phyloP scores from a whole-genome alignment of 2,329 filamentous ascomycete genomes.

The Cordyceps sp. region DNA sequence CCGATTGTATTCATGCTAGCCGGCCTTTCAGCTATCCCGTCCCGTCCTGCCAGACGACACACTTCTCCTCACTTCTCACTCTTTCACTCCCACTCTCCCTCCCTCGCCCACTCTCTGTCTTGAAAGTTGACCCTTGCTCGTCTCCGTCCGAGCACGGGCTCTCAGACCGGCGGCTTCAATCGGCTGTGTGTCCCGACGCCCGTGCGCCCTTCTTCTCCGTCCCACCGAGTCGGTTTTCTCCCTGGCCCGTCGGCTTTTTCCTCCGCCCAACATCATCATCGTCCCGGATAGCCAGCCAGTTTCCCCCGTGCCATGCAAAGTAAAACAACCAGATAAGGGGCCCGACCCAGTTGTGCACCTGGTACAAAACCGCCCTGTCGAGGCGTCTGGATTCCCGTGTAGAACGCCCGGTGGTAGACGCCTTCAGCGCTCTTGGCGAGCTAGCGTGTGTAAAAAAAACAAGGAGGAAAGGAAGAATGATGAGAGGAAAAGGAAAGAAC shows the following conservation, averaged over 20 bases:
- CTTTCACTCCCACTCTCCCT: too few relatives aligned
- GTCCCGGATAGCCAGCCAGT: too few relatives aligned
- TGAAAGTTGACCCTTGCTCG: too few relatives aligned
- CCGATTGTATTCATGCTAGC: too few relatives aligned
- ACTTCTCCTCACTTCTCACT: too few relatives aligned
- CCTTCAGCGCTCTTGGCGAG: conserved; percentile 6
- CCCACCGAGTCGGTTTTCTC: not conserved
- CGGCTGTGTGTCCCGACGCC: too few relatives aligned
- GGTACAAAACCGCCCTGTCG: not conserved
- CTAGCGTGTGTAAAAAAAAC: conserved; percentile 1
- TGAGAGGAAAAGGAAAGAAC: conserved; percentile 10
- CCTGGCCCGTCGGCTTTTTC: not conserved
- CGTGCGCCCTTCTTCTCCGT: too few relatives aligned
- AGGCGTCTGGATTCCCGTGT: too few relatives aligned
- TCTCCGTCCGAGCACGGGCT: too few relatives aligned
- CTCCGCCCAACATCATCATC: not conserved
- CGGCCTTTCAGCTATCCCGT: too few relatives aligned
- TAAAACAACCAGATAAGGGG: not conserved
- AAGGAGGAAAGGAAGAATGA: conserved; percentile 3
- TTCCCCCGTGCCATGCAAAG: not conserved
- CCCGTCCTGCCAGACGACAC: too few relatives aligned
- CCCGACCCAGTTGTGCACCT: not conserved
- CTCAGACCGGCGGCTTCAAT: not conserved
- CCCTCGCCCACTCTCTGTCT: too few relatives aligned
- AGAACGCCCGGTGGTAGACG: conserved; percentile 3